phyloP scores from a whole-genome alignment of 768 basidiomycete species.

The Tulasnella sp. region DNA sequence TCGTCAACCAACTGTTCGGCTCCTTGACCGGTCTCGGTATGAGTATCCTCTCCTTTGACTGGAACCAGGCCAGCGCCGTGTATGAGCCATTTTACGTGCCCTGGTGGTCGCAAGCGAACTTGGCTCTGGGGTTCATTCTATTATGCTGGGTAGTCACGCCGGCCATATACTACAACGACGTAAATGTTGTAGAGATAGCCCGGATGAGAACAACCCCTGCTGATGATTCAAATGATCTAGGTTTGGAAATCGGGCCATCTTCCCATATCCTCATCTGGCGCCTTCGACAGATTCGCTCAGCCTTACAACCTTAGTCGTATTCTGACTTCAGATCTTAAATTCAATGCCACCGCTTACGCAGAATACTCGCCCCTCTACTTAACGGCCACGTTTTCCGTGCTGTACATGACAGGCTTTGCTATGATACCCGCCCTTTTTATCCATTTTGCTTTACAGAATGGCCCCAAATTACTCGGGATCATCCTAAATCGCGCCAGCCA shows the following conservation, averaged over 20 bases:
- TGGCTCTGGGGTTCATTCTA: neutral
- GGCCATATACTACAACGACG: neutral
- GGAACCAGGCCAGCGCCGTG: constrained; percentile 71
- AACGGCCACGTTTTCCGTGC: constrained; percentile 41
- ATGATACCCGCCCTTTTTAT: constrained; percentile 41
- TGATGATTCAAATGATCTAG: constrained; percentile 26
- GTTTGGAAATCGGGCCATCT: constrained; percentile 43
- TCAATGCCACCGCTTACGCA: constrained; percentile 43
- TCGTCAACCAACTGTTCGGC: constrained; percentile 90
- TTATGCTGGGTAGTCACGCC: neutral
- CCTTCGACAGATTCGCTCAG: constrained; percentile 43
- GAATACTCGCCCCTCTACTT: constrained; percentile 48
- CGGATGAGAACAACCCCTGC: neutral
- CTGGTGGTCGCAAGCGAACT: constrained; percentile 62
- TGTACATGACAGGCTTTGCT: constrained; percentile 42
- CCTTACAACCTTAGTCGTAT: constrained; percentile 41
- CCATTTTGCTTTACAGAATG: constrained; percentile 44
- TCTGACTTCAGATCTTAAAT: constrained; percentile 34
- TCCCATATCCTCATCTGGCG: constrained; percentile 40
- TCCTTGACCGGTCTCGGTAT: constrained; percentile 78
- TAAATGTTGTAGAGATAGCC: neutral
- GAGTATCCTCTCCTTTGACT: constrained; percentile 90
- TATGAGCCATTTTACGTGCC: constrained; percentile 73
- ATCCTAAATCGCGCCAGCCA: constrained; percentile 37
- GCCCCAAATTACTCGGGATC: constrained; percentile 37